Base-by-base conservation (phyloP, 306 rosid species). In the Glycine tomentella region DNA sequence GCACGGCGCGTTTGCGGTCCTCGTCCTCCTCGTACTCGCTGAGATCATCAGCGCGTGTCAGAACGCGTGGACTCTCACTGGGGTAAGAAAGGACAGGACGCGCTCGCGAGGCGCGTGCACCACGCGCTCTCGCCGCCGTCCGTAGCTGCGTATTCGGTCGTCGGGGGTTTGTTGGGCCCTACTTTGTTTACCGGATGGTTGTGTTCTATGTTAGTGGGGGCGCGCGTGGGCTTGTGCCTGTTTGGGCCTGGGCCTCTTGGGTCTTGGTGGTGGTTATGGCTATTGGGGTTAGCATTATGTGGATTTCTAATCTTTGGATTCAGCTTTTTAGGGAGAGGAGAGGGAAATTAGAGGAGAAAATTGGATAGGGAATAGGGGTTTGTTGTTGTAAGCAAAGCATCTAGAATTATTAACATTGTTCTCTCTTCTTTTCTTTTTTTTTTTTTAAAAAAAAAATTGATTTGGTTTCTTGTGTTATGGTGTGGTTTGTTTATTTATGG, bases 201-300 rank as follows among this genome's bases (percentile, higher is more conserved):
- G 46, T 7, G 40, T 91, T 89, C 36, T 92, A 88, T 33, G 45
- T 57, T 3, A 69, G 90, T 61, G 98, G 94, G 0, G 84, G 80
- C 2, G 98, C 88, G 7, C 82, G 83, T 45, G 84, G 84, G 5
- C 81, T 90, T 77, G 86, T 95, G 52, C 97, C 99, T 0, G 34
- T 25, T 25, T 95, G 98, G 99, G 83, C 88, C 52, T 95, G 99
- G 98, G 76, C 83, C 46, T 93, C 99, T 33, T 95, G 98, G 99
- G 87, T 89, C 7, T 83, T 61, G 25, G 99, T 95, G 14, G 92
- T 95, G 8, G 3, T 85, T 0, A 8, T 58, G 8, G 99, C 99
- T 0, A 92, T 93, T 74, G 91, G 90, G 53, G 97, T 88, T 11
- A 95, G 98, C 49, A 88, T 93, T 46, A 11, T 92, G 88, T 95